A percentile compares a stretch with the other conserved stretches of the same genome.
These are phyloP conservation scores for Arabis alpina DNA, from an alignment of 345 rosid genomes.

Conservation along the genomic window DNA sequence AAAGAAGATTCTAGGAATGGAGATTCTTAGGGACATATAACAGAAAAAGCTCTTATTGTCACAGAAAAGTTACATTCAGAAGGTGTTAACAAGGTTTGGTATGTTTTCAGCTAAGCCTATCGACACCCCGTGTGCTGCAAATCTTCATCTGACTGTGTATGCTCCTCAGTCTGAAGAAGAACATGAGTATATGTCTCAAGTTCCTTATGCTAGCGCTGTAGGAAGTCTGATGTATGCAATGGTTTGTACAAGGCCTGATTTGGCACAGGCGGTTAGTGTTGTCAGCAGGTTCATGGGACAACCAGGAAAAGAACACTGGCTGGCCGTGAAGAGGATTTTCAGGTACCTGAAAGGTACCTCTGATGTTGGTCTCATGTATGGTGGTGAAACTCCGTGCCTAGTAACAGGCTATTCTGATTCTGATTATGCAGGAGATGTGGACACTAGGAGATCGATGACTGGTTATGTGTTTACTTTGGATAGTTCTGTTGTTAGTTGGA, in stretches of 20 bases:
- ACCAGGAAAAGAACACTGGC: background rate
- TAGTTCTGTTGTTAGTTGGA: background rate
- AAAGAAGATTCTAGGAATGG: background rate
- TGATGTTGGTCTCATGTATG: background rate
- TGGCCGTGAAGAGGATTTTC: background rate
- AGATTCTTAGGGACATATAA: background rate
- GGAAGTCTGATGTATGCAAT: background rate
- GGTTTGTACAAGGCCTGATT: background rate
- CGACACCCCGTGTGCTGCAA: too few species aligned
- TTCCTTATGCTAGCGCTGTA: background rate
- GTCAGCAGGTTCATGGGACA: background rate
- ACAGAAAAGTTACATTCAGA: background rate
- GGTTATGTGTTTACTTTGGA: background rate
- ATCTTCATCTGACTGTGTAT: background rate
- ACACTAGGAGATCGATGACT: background rate
- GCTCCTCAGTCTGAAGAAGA: background rate
- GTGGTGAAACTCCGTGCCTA: background rate
- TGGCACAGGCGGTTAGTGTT: background rate
- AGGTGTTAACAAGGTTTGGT: background rate
- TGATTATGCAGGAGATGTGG: background rate
- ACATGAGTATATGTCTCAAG: background rate
- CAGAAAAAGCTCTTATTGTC: conserved; percentile 13
- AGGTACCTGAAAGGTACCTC: background rate
- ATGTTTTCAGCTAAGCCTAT: background rate
- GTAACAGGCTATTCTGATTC: background rate